Conservation (phyloP, 768 basidiomycete species). For the Russula lepida region DNA sequence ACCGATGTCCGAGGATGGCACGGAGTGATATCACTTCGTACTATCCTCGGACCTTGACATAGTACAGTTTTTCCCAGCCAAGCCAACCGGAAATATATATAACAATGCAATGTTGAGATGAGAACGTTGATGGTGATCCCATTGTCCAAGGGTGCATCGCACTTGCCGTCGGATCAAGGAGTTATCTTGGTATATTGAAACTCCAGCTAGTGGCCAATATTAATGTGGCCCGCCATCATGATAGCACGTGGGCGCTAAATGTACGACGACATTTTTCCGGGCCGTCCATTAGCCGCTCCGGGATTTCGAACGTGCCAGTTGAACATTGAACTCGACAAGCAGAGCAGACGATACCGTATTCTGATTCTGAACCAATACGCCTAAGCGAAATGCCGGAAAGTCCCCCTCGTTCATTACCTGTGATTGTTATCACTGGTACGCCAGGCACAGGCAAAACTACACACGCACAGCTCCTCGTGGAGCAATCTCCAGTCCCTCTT, state of each 20-base stretch:
- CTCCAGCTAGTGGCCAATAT: too few relatives aligned
- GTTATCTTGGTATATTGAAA: neutral
- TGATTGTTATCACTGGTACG: constrained; percentile 83
- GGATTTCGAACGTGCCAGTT: too few relatives aligned
- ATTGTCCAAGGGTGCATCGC: neutral
- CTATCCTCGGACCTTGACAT: too few relatives aligned
- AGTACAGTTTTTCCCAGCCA: neutral
- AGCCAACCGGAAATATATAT: neutral
- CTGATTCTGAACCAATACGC: too few relatives aligned
- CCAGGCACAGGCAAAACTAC: constrained; percentile 97
- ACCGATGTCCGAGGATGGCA: too few relatives aligned
- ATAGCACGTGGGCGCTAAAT: too few relatives aligned
- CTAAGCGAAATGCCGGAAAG: constrained; percentile 6
- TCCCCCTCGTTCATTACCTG: constrained; percentile 36
- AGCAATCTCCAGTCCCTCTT: constrained; percentile 61
- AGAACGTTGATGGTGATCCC: neutral
- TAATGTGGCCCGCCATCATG: too few relatives aligned
- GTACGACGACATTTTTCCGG: too few relatives aligned
- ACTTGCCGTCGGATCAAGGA: neutral
- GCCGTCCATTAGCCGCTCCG: too few relatives aligned
- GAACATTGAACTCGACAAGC: too few relatives aligned
- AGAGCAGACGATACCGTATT: neutral
- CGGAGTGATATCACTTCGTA: too few relatives aligned
- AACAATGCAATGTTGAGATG: neutral
- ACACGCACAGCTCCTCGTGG: constrained; percentile 75